Evolutionary conservation across 345 rosid genomes (phyloP).

Genomic region (Turnera subulata): DNA sequence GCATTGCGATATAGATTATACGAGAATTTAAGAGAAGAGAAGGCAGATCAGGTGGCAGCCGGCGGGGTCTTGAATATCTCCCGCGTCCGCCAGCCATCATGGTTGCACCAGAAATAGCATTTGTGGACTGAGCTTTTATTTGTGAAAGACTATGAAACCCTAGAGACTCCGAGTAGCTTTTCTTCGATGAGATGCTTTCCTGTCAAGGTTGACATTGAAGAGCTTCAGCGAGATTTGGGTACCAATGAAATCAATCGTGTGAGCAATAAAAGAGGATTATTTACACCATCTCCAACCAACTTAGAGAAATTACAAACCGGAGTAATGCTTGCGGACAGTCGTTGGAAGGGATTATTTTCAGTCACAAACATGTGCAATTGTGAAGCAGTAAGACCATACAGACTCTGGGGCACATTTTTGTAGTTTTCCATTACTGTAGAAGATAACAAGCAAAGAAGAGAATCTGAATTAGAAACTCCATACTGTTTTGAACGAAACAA

Average conservation of each 20-base stretch:
- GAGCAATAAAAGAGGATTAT: not conserved
- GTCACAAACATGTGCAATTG: slow-evolving; percentile 95
- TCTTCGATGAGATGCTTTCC: slow-evolving; percentile 77
- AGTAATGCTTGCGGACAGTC: slow-evolving; percentile 61
- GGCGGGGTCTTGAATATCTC: too few species aligned
- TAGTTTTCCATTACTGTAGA: slow-evolving; percentile 72
- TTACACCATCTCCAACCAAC: too few species aligned
- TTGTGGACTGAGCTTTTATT: slow-evolving; percentile 46
- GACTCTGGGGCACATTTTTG: slow-evolving; percentile 65
- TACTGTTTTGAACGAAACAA: not conserved
- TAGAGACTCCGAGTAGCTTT: slow-evolving; percentile 53
- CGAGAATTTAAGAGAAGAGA: slow-evolving; percentile 87
- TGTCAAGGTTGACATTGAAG: slow-evolving; percentile 13
- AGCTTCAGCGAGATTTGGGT: not conserved
- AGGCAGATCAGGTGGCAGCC: slow-evolving; percentile 95
- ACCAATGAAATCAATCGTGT: not conserved
- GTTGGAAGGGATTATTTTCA: slow-evolving; percentile 60
- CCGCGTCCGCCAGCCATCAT: slow-evolving; percentile 75
- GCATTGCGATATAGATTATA: slow-evolving; percentile 85
- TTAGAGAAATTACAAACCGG: slow-evolving; percentile 50
- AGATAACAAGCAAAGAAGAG: slow-evolving; percentile 5
- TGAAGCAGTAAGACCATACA: slow-evolving; percentile 77
- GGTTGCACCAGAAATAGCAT: slow-evolving; percentile 56
- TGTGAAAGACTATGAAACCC: slow-evolving; percentile 53
- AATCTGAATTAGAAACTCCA: slow-evolving; percentile 4